These are phyloP conservation scores for Didymella lethalis DNA, from an alignment of 2,329 filamentous ascomycete genomes.

Conservation along the genomic window DNA sequence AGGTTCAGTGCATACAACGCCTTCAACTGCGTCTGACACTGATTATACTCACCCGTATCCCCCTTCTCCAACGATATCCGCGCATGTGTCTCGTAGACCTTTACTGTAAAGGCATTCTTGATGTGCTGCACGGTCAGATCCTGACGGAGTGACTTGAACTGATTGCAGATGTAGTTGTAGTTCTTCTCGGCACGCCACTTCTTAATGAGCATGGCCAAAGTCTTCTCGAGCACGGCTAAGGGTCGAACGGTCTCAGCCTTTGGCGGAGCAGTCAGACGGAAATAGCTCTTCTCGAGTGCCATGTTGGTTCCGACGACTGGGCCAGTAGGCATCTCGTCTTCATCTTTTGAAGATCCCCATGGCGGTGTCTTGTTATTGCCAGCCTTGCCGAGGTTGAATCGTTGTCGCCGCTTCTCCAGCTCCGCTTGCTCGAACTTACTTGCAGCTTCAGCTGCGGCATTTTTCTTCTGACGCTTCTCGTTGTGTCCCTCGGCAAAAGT, in stretches of 20 bases:
- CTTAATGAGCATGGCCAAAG: slow-evolving; percentile 86
- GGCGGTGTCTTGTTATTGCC: slow-evolving; percentile 64
- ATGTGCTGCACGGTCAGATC: slow-evolving; percentile 98
- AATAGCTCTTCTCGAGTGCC: slow-evolving; percentile 89
- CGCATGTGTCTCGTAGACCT: slow-evolving; percentile 96
- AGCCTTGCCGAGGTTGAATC: slow-evolving; percentile 71
- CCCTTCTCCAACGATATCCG: slow-evolving; percentile 97
- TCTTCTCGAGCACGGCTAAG: slow-evolving; percentile 78
- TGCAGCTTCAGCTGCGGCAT: slow-evolving; percentile 60
- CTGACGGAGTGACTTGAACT: slow-evolving; percentile 98
- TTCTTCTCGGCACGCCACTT: slow-evolving; percentile 95
- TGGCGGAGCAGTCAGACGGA: slow-evolving; percentile 89
- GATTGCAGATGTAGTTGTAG: slow-evolving; percentile 97
- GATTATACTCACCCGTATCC: slow-evolving; percentile 99
- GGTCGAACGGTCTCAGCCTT: slow-evolving; percentile 90
- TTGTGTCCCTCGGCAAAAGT: slow-evolving; percentile 63
- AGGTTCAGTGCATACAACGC: slow-evolving; percentile 87
- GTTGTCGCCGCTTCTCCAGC: slow-evolving; percentile 86
- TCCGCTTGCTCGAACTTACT: slow-evolving; percentile 92
- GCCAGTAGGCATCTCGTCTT: slow-evolving; percentile 59
- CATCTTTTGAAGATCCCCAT: slow-evolving; percentile 58
- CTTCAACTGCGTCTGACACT: slow-evolving; percentile 97
- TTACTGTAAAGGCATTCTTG: slow-evolving; percentile 94
- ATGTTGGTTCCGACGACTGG: slow-evolving; percentile 88
- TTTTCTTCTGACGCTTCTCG: slow-evolving; percentile 59